Evolutionary conservation across 2,329 filamentous ascomycete species (phyloP), one percentile per base, ranked within the genome.

Genomic region (Parastagonospora nodorum): DNA sequence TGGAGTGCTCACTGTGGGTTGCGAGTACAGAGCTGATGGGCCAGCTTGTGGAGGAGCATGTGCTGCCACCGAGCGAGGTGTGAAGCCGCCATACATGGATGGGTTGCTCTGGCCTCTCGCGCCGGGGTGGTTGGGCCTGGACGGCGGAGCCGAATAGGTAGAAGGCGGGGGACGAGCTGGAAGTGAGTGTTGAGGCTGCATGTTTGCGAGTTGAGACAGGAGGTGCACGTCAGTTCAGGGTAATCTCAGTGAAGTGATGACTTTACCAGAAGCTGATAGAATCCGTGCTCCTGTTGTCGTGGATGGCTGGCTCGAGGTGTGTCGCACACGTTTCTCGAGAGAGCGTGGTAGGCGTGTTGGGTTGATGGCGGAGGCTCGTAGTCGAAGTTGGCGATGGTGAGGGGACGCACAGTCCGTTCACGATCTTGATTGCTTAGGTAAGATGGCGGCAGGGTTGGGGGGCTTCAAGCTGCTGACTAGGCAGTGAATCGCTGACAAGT

Each of bases 91-190:
- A 66, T 82, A 84, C 53, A 79, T 71, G 10, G 64, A 40, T 4
- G 60, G 42, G 54, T 50, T 63, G 39, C 47, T 50, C 53, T 68
- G 74, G 36, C 45, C 70, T 15, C 61, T 54, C 15, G 55, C 54
- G 61, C 69, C 58, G 35, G 52, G 45, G 43, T 56, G 63, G 57
- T 58, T 63, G 39, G 71, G 67, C 31, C 77, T 71, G 27, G 84
- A 79, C 45, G 86, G 84, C 38, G 89, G 89, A 55, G 90, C 90
- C 63, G 76, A 74, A 55, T 73, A 74, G 46, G 71, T 72, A 24
- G 85, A 79, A 45, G 86, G 83, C 36, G 90, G 89, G 55, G 90
- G 90, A 63, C 89, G 87, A 57, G 90, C 86, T 60, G 90, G 90
- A 33, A 95, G 87, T 63, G 88, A 90, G 68, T 72, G 83, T 77